Percentiles rank a stretch among this genome's conserved stretches.
These are phyloP conservation scores for Ophiocordyceps camponoti-saundersi DNA, from an alignment of 2,329 filamentous ascomycete genomes.

Conservation along the genomic window DNA sequence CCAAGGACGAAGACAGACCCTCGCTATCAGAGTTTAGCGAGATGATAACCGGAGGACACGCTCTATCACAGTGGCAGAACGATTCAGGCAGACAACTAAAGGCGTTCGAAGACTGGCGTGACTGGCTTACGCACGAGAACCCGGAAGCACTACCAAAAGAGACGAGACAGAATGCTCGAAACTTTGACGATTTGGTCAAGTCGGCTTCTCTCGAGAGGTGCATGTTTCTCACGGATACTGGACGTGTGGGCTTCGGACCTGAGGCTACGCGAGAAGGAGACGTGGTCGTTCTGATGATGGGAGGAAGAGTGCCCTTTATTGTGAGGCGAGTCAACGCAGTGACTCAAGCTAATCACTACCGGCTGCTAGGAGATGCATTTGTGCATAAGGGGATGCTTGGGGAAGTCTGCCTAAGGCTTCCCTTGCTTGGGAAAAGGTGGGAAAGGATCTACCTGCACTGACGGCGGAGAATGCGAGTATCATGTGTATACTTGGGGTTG, in stretches of 20 bases:
- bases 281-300: not conserved
- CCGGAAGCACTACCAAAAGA: not conserved
- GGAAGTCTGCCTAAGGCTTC: not conserved
- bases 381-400: not conserved
- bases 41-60: not conserved
- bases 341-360: not conserved
- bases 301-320: not conserved
- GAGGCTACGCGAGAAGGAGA: not conserved
- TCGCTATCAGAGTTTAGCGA: not conserved
- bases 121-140: not conserved
- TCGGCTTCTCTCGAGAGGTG: not conserved
- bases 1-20: not conserved
- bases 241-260: not conserved
- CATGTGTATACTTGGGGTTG: too few species aligned
- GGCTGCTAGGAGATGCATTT: not conserved
- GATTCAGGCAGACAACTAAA: not conserved
- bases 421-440: not conserved
- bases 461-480: too few species aligned
- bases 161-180: not conserved
- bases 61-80: not conserved
- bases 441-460: not conserved
- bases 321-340: not conserved
- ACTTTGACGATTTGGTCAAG: not conserved
- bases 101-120: not conserved
- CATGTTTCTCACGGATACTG: not conserved